phyloP scores from a whole-genome alignment of 768 basidiomycete species.

The Melanogaster broomeanus region DNA sequence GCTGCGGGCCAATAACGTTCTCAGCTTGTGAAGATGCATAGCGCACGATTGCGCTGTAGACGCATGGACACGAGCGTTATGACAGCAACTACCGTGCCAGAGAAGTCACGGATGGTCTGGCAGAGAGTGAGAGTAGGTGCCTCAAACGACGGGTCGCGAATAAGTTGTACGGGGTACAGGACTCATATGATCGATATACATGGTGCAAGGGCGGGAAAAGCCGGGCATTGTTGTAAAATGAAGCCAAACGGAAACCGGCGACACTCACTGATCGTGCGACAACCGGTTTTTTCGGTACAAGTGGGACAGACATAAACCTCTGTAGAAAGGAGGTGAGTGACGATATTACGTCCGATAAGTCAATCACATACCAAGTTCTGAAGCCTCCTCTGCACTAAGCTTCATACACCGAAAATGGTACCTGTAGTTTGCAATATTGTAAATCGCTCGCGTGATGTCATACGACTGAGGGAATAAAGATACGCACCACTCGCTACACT shows the following conservation, averaged over 20 bases:
- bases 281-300: slow-evolving; percentile 63
- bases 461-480: not conserved
- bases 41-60: slow-evolving; percentile 18
- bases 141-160: slow-evolving; percentile 37
- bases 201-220: slow-evolving; percentile 27
- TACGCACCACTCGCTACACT: slow-evolving; percentile 72
- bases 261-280: slow-evolving; percentile 78
- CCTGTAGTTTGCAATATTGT: slow-evolving; percentile 51
- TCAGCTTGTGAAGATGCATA: slow-evolving; percentile 34
- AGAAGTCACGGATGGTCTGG: slow-evolving; percentile 33
- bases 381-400: slow-evolving; percentile 62
- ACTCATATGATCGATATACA: slow-evolving; percentile 40
- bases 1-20: slow-evolving; percentile 37
- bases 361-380: slow-evolving; percentile 72
- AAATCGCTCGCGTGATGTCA: slow-evolving; percentile 4
- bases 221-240: slow-evolving; percentile 29
- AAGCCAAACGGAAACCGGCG: slow-evolving; percentile 32
- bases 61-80: slow-evolving; percentile 34
- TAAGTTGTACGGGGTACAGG: slow-evolving; percentile 36
- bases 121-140: slow-evolving; percentile 29
- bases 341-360: slow-evolving; percentile 1
- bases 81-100: slow-evolving; percentile 33
- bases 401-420: slow-evolving; percentile 82
- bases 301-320: slow-evolving; percentile 60
- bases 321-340: slow-evolving; percentile 31